phyloP scores from a whole-genome alignment of 2,329 filamentous ascomycete genomes.

The Venturia pyrina region DNA sequence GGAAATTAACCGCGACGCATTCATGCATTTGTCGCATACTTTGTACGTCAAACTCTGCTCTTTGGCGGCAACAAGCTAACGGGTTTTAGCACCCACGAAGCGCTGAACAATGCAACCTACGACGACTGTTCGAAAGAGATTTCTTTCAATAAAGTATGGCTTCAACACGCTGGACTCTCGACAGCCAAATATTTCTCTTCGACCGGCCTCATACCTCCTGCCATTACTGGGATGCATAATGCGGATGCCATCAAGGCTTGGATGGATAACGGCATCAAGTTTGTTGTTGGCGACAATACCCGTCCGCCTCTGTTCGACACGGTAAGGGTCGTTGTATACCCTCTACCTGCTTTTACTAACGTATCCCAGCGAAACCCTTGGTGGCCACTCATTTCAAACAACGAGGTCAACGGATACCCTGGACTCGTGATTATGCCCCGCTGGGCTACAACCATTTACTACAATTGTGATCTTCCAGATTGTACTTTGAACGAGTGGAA shows the following conservation, averaged over 20 bases:
- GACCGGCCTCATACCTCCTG: slow-evolving; percentile 50
- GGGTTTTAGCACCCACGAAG: slow-evolving; percentile 38
- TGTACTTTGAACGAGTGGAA: slow-evolving; percentile 53
- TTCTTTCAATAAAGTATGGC: slow-evolving; percentile 50
- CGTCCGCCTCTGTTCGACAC: slow-evolving; percentile 43
- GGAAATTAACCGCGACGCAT: slow-evolving; percentile 41
- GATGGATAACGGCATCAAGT: slow-evolving; percentile 48
- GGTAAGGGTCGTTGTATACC: background rate
- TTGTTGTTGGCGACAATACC: slow-evolving; percentile 56
- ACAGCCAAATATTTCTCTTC: slow-evolving; percentile 38
- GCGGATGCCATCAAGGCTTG: slow-evolving; percentile 52
- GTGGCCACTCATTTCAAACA: slow-evolving; percentile 46
- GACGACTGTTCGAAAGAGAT: slow-evolving; percentile 47
- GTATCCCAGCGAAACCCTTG: slow-evolving; percentile 32
- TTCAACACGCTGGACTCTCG: slow-evolving; percentile 43
- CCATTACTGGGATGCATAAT: slow-evolving; percentile 55
- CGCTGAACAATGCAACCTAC: slow-evolving; percentile 51
- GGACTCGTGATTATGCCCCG: slow-evolving; percentile 49
- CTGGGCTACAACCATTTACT: slow-evolving; percentile 54
- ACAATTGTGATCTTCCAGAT: slow-evolving; percentile 48
- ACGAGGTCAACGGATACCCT: slow-evolving; percentile 42
- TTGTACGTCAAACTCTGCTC: slow-evolving; percentile 29
- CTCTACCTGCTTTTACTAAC: background rate
- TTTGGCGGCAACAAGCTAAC: background rate
- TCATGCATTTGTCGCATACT: slow-evolving; percentile 52